Evolutionary conservation across 2,329 filamentous ascomycete species (phyloP), one percentile per base, ranked within the genome.

Genomic region (Ophiocordyceps camponoti-saundersi): DNA sequence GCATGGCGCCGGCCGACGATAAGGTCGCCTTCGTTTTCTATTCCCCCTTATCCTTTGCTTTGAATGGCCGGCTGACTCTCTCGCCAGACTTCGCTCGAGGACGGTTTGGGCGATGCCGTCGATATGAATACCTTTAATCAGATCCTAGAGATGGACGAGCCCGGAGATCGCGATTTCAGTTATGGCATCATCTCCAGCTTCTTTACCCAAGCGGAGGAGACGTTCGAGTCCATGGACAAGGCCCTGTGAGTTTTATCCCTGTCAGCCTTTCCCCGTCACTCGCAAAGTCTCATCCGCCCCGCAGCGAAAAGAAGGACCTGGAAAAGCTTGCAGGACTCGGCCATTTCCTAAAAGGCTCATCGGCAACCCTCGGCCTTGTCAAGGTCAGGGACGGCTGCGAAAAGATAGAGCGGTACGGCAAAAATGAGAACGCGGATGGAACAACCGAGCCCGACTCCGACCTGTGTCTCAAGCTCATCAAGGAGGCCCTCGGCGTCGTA

Each of bases 71-170:
- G 32, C 44, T 45, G 34, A 45, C 34, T 6, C 12, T 2, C 8
- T n/a, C n/a, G 3, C n/a, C 46, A 67, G 64, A 67, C 70, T 55
- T 65, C 72, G 51, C 67, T 64, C 47, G 60, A 63, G 49, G 62
- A 67, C 48, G 69, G 65, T 50, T 62, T 87, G 53, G 80, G 78
- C 49, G 84, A 92, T 53, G 73, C 73, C 60, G 80, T 98, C 65
- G 90, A 96, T 63, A 67, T 71, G 50, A 62, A 65, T 47, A 94
- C 88, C 48, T 98, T 98, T 58, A 80, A 82, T 57, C 92, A 96
- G 70, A 96, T 98, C 61, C 77, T 96, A 52, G 92, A 96, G 65
- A 95, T 98, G 90, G 92, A 98, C 63, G 92, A 96, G 53, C 84
- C 85, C 53, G 77, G 80, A 12, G 84, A 90, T 52, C 75, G 80